phyloP scores from a whole-genome alignment of 352 stramenopile genomes.

The Pythium dissimile region DNA sequence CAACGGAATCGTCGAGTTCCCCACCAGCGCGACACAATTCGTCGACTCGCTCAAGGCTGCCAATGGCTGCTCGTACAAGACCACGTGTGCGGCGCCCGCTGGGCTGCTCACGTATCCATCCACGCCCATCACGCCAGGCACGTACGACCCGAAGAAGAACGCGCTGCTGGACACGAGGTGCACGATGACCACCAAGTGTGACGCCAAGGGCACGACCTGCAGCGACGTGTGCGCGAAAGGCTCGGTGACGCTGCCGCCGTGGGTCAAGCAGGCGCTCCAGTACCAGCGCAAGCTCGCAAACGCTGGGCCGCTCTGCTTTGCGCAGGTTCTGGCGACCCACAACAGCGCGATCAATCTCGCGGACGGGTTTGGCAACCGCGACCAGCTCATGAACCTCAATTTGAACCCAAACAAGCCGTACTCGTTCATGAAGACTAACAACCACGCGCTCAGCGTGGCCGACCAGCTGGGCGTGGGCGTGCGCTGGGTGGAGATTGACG shows the following conservation, averaged over 20 bases:
- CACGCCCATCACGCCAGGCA: constrained; percentile 28
- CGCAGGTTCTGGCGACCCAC: constrained; percentile 49
- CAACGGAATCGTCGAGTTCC: constrained; percentile 47
- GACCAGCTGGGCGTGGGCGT: constrained; percentile 60
- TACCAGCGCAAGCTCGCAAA: constrained; percentile 48
- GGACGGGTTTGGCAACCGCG: constrained; percentile 52
- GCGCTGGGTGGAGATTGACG: constrained; percentile 59
- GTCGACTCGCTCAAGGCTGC: constrained; percentile 36
- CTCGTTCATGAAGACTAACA: constrained; percentile 64
- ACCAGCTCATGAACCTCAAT: constrained; percentile 55
- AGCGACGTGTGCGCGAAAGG: constrained; percentile 45
- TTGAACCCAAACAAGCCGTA: constrained; percentile 36
- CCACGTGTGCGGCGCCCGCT: constrained; percentile 33
- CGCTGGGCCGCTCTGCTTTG: constrained; percentile 36
- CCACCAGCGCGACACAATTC: constrained; percentile 22
- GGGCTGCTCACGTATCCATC: constrained; percentile 29
- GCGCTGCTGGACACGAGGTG: constrained; percentile 29
- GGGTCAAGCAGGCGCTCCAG: constrained; percentile 37
- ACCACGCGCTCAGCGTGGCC: constrained; percentile 52
- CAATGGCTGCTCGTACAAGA: constrained; percentile 28
- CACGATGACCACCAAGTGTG: constrained; percentile 34
- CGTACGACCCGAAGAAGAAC: constrained; percentile 40
- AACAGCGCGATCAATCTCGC: constrained; percentile 58
- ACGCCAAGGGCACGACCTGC: constrained; percentile 32
- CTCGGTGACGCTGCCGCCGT: constrained; percentile 21